Conservation (phyloP, 2,329 filamentous ascomycete species). For the Fusarium chlamydosporum region DNA sequence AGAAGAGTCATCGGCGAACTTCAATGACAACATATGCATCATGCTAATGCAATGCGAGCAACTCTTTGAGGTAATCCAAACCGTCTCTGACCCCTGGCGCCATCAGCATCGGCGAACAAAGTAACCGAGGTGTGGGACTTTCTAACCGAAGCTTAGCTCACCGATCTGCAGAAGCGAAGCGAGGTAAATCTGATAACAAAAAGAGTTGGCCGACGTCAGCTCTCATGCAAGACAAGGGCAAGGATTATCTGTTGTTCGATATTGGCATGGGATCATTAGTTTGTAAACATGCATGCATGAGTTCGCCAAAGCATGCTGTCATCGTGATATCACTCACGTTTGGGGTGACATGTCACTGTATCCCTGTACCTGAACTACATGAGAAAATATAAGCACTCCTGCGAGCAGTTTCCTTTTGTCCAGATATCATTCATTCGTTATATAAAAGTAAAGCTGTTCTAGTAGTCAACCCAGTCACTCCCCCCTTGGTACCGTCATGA, state of each 20-base stretch:
- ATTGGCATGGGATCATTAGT: neutral
- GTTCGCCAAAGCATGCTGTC: constrained; percentile 3
- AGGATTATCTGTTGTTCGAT: neutral
- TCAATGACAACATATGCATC: neutral
- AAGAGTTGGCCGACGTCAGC: constrained; percentile 7
- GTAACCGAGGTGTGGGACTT: neutral
- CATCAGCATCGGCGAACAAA: constrained; percentile 23
- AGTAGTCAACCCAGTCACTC: neutral
- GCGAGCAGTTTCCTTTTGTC: neutral
- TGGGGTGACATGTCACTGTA: neutral
- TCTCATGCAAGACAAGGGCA: neutral
- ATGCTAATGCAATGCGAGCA: constrained; percentile 13
- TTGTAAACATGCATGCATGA: neutral
- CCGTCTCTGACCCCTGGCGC: neutral
- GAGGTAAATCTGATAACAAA: neutral
- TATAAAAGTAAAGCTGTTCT: neutral
- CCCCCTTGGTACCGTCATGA: constrained; percentile 17
- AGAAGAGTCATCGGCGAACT: constrained; percentile 10
- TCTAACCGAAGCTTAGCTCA: constrained; percentile 17
- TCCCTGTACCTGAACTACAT: neutral
- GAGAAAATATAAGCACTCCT: neutral
- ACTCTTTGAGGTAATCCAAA: neutral
- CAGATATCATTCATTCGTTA: constrained; percentile 24
- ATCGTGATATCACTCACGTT: neutral
- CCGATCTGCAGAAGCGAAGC: constrained; percentile 15